These are phyloP conservation scores for Ciborinia camelliae DNA, from an alignment of 2,329 filamentous ascomycete species.

Conservation along the genomic window DNA sequence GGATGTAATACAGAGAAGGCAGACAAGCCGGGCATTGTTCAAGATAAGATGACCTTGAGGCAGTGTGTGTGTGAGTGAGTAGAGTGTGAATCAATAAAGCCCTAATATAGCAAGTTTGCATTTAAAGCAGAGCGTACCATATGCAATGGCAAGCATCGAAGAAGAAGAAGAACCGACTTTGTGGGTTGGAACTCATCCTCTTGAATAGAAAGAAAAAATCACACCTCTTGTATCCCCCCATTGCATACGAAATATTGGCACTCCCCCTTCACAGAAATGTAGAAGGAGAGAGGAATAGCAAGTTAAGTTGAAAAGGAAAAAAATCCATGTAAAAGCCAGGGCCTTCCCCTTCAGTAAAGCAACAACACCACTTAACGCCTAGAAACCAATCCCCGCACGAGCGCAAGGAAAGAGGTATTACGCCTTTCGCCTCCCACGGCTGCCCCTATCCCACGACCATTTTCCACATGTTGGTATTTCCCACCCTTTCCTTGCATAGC, in stretches of 20 bases:
- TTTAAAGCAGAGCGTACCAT: constrained; percentile 5
- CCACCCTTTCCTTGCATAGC: constrained; percentile 14
- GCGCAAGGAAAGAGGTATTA: constrained; percentile 20
- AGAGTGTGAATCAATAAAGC: constrained; percentile 8
- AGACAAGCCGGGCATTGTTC: neutral
- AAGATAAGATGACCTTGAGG: neutral
- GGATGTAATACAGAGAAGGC: neutral
- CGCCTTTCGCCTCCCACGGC: constrained; percentile 7
- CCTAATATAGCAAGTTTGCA: constrained; percentile 3
- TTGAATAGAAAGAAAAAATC: neutral
- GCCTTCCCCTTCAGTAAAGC: constrained; percentile 9
- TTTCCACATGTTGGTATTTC: constrained; percentile 16
- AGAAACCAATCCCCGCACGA: constrained; percentile 18
- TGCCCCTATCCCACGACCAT: constrained; percentile 7
- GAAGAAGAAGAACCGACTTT: neutral
- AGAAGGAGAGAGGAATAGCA: constrained; percentile 11
- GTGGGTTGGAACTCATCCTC: neutral
- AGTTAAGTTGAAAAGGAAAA: constrained; percentile 8
- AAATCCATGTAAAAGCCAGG: constrained; percentile 15
- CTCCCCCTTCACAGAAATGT: neutral
- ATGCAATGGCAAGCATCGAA: neutral
- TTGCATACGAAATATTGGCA: constrained; percentile 11
- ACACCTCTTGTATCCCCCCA: neutral
- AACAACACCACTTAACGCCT: constrained; percentile 21
- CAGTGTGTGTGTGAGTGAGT: neutral